Base-by-base conservation (phyloP, 2,329 filamentous ascomycete species). In the Colletotrichum musicola region DNA sequence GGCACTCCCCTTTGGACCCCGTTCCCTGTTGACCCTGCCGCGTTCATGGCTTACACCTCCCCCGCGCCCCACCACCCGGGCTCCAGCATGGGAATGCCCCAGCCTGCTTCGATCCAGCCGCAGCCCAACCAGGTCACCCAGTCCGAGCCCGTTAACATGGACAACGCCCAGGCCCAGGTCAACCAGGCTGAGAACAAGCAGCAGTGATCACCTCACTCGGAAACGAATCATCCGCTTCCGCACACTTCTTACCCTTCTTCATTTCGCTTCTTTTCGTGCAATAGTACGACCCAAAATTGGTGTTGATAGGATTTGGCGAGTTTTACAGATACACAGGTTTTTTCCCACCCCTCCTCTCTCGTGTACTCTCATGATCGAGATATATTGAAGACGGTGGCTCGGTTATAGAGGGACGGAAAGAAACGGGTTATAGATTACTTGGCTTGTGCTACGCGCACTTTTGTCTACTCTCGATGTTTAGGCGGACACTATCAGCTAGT, bases 1-100 rank as follows among this genome's bases (percentile, higher is more conserved):
- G 66, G 66, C 42, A 69, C 66, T 46, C 66, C 66, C 18, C 66
- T 69, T 27, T 69, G 66, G 66, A 66, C 66, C 13, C 66, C 66
- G 5, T 69, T 69, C 42, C 55, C 55, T 3, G 20, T 59, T 22
- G 62, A 69, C 16, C 62, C 56, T 14, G 49, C 47, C 0, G 49
- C 47, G 22, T 62, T 40, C 58, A 62, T 57, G 66, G 50, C 66
- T 4, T 56, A 56, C 62, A 65, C 66, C 14, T 65, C 62, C 16
- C 66, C 66, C 14, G 44, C 35, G 13, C 50, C 55, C 13, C 54
- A 50, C 0, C 13, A 50, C 0, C 13, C 55, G 25, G 30, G 35
- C 1, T 42, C 25, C 25, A 44, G 18, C 18, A 20, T 16, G 5
- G 44, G 64, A 10, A 35, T 62, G 18, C 1, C 50, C 25, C 42